Base-by-base conservation (phyloP, 371 early-diverging fungal genomes). In the Mortierella sp. region DNA sequence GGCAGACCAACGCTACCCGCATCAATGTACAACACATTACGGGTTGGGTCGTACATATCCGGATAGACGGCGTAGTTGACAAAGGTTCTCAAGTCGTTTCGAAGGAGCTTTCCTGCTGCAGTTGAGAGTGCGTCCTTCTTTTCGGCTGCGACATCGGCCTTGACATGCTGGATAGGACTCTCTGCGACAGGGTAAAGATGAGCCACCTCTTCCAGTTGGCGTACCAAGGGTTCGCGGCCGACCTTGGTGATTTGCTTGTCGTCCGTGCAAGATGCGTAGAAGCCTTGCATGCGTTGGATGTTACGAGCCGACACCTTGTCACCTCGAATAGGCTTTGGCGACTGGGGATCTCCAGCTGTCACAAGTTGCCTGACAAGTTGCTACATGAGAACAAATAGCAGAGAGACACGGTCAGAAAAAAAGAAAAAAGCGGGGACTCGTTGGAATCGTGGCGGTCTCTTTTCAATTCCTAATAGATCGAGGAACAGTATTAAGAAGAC, bases 251-350 rank as follows among this genome's bases (percentile, higher is more conserved):
- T 80, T 3, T 30, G 30, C 2, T 65, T 51, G 54, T 86, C 83
- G 39, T 88, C 80, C 88, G 86, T 85, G 59, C 89, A 89, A 18
- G 84, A 76, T 26, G 76, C 63, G 58, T 80, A 89, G 26, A 83
- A 49, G 8, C 43, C 55, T 52, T 85, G 82, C 28, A 79, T 72
- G 60, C 84, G 86, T 43, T 80, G 57, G 53, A 87, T 83, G 39
- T 83, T 86, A 34, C 83, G 80, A 18, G 47, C 39, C n/a, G 81
- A 84, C 16, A 79, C 61, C n/a, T 61, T 31, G 30, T 80, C 76
- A 43, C 78, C 66, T 18, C 19, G 5, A 13, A 31, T 64, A 6
- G 82, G 78, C 48, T 82, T 59, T 6, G 58, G 54, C 9, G 30
- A 16, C 1, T 38, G 48, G 12, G 64, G 23, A 47, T 67, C 46